Percentiles rank a stretch among this genome's conserved stretches.
These are phyloP conservation scores for Moniliella sp. DNA, from an alignment of 1,284 basidiomycete genomes.

Conservation along the genomic window DNA sequence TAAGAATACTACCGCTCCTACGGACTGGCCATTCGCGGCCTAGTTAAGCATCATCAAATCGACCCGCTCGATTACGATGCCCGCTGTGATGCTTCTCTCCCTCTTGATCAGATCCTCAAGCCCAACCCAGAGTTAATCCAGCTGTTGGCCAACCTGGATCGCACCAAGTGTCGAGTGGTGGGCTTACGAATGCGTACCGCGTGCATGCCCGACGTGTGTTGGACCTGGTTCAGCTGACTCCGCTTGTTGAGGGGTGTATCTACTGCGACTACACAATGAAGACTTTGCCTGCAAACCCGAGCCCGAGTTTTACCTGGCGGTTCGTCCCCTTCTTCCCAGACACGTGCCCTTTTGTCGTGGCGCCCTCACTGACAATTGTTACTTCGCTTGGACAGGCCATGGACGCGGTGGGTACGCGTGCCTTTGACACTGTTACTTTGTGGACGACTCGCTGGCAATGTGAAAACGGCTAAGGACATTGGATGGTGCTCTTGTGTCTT, in stretches of 20 bases:
- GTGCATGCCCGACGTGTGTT: constrained; percentile 64
- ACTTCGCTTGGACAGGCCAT: no score
- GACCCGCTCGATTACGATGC: constrained; percentile 68
- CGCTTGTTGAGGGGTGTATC: constrained; percentile 56
- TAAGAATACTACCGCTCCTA: constrained; percentile 52
- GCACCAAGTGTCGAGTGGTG: constrained; percentile 45
- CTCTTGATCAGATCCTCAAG: constrained; percentile 55
- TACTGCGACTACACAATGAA: constrained; percentile 53
- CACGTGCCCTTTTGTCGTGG: no score
- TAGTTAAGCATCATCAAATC: constrained; percentile 55
- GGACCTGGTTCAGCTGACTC: constrained; percentile 49
- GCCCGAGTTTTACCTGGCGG: constrained; percentile 15
- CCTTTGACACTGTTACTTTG: no score
- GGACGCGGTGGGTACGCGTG: no score
- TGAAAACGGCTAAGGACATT: no score
- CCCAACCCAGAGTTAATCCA: constrained; percentile 47
- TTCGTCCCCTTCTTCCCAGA: background rate
- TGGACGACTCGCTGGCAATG: no score
- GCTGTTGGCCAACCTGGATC: constrained; percentile 56
- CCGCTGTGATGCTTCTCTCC: constrained; percentile 61
- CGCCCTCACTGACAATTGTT: no score
- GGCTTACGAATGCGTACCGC: constrained; percentile 1
- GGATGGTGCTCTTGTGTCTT: no score
- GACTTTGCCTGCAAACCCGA: constrained; percentile 68
- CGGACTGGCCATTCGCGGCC: constrained; percentile 61